These are phyloP conservation scores for Chenopodium berlandieri DNA, from an alignment of 148 eudicot species.

Conservation along the genomic window DNA sequence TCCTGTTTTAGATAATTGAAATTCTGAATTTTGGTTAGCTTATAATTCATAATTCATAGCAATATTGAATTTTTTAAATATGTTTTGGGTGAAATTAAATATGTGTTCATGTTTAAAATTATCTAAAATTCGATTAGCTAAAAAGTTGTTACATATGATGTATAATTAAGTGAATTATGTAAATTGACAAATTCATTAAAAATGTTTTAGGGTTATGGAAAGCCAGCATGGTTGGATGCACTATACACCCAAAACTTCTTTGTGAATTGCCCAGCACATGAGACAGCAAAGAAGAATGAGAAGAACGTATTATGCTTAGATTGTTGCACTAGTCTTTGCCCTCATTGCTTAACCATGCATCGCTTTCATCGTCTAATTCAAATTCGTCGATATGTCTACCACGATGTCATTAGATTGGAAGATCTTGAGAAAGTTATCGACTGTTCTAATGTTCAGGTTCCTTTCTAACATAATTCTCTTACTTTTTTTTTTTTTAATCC, in stretches of 20 bases:
- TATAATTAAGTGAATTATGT: too few relatives aligned
- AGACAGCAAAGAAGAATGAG: slow-evolving; percentile 85
- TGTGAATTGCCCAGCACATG: slow-evolving; percentile 65
- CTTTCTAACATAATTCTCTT: not conserved
- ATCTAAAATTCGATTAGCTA: too few relatives aligned
- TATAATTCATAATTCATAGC: too few relatives aligned
- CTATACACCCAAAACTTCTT: slow-evolving; percentile 77
- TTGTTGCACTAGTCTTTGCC: slow-evolving; percentile 88
- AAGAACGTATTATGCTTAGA: slow-evolving; percentile 88
- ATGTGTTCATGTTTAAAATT: too few relatives aligned
- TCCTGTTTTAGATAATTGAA: not conserved
- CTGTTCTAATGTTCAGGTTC: slow-evolving; percentile 89
- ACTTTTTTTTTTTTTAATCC: not conserved
- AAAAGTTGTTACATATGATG: too few relatives aligned
- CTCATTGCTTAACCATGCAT: slow-evolving; percentile 81
- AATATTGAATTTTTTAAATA: too few relatives aligned
- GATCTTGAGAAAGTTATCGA: slow-evolving; percentile 89
- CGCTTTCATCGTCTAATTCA: slow-evolving; percentile 82
- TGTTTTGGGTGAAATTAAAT: too few relatives aligned
- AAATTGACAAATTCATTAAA: not conserved
- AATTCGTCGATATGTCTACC: slow-evolving; percentile 89
- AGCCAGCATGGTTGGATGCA: slow-evolving; percentile 96
- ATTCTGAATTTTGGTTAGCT: not conserved
- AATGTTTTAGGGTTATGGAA: slow-evolving; percentile 52
- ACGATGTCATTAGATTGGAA: slow-evolving; percentile 85